These are phyloP conservation scores for Aspergillus brunneoviolaceus DNA, from an alignment of 2,329 filamentous ascomycete species.

Conservation along the genomic window DNA sequence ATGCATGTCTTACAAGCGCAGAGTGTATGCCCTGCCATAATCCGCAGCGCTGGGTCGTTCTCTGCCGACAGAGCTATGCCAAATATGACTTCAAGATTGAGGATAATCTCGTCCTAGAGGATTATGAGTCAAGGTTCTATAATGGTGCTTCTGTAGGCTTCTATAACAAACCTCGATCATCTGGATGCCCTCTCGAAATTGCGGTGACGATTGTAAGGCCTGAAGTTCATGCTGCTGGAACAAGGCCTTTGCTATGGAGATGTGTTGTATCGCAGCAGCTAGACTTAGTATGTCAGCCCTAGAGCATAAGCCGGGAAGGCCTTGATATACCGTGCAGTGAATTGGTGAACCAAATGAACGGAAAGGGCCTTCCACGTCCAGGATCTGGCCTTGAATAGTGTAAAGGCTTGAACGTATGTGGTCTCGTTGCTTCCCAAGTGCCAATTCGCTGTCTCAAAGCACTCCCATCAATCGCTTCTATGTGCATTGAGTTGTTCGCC, in stretches of 20 bases:
- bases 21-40: slow-evolving; percentile 36
- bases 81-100: slow-evolving; percentile 33
- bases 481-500: slow-evolving; percentile 19
- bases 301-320: background rate
- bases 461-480: slow-evolving; percentile 18
- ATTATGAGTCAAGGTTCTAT: too few species aligned
- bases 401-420: slow-evolving; percentile 31
- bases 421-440: slow-evolving; percentile 29
- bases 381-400: slow-evolving; percentile 31
- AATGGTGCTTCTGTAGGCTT: background rate
- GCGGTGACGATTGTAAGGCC: slow-evolving; percentile 8
- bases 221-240: slow-evolving; percentile 27
- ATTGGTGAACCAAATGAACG: slow-evolving; percentile 34
- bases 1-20: slow-evolving; percentile 29
- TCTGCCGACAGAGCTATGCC: slow-evolving; percentile 36
- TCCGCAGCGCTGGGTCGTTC: slow-evolving; percentile 33
- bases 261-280: slow-evolving; percentile 35
- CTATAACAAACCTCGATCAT: slow-evolving; percentile 24
- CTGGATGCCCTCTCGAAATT: slow-evolving; percentile 17
- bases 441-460: slow-evolving; percentile 26
- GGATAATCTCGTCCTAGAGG: slow-evolving; percentile 25
- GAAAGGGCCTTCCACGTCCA: slow-evolving; percentile 31
- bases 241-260: slow-evolving; percentile 35
- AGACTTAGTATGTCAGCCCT: background rate
- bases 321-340: slow-evolving; percentile 30